phyloP scores from a whole-genome alignment of 2,329 filamentous ascomycete species.

The Ascosphaera acerosa region DNA sequence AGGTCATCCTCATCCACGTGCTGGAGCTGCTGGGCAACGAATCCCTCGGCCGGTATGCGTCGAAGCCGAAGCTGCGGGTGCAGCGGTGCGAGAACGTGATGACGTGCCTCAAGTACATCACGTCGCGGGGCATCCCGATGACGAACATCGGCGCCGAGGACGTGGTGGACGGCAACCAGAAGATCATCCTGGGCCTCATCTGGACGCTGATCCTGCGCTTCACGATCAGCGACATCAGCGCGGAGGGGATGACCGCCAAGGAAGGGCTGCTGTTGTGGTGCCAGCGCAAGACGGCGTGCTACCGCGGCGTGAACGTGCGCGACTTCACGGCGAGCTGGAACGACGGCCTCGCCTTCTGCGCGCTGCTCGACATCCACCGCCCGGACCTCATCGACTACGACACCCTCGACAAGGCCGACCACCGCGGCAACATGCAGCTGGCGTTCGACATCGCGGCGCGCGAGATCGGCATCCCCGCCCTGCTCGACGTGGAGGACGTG shows the following conservation, averaged over 20 bases:
- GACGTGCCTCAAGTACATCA: slow-evolving; percentile 81
- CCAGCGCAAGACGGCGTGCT: slow-evolving; percentile 94
- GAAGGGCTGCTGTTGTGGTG: slow-evolving; percentile 91
- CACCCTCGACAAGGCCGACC: slow-evolving; percentile 74
- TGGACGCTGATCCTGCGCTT: slow-evolving; percentile 97
- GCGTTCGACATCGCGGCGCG: slow-evolving; percentile 90
- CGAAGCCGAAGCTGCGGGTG: slow-evolving; percentile 84
- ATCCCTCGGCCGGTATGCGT: slow-evolving; percentile 86
- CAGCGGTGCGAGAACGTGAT: slow-evolving; percentile 98
- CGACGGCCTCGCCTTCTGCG: slow-evolving; percentile 88
- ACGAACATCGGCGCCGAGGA: slow-evolving; percentile 97
- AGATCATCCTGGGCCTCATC: slow-evolving; percentile 90
- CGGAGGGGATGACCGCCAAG: slow-evolving; percentile 92
- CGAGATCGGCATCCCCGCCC: slow-evolving; percentile 87
- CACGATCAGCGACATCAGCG: slow-evolving; percentile 96
- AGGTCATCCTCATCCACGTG: slow-evolving; percentile 89
- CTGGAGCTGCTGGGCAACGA: slow-evolving; percentile 89
- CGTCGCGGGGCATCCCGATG: slow-evolving; percentile 74
- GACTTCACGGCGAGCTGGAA: slow-evolving; percentile 97
- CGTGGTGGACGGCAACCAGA: slow-evolving; percentile 90
- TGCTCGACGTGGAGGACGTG: slow-evolving; percentile 94
- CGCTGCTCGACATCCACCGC: slow-evolving; percentile 83
- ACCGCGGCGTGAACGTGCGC: slow-evolving; percentile 83
- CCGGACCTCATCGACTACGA: slow-evolving; percentile 96
- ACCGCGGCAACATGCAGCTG: slow-evolving; percentile 89